Evolutionary conservation across 2,329 filamentous ascomycete genomes (phyloP).

Genomic region (Xylaria sp.): DNA sequence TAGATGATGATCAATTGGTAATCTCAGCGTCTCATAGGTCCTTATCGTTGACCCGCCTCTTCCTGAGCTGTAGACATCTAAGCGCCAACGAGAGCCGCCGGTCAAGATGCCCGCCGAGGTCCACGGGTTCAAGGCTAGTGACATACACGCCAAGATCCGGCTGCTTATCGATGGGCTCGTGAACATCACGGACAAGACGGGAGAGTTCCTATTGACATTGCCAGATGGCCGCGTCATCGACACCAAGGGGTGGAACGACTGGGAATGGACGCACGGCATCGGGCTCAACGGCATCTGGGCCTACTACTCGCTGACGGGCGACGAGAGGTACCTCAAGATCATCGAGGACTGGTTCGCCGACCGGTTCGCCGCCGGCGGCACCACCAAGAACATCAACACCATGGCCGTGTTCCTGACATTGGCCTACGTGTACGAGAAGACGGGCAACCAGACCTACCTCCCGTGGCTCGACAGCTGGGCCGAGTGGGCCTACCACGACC

Average conservation of each 20-base stretch:
- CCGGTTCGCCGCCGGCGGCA: constrained; percentile 70
- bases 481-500: constrained; percentile 79
- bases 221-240: constrained; percentile 77
- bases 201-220: constrained; percentile 72
- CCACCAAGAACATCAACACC: constrained; percentile 85
- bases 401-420: constrained; percentile 79
- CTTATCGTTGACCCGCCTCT: not conserved
- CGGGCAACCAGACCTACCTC: constrained; percentile 66
- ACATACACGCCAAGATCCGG: constrained; percentile 60
- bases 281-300: constrained; percentile 82
- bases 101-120: constrained; percentile 45
- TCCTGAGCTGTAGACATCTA: not conserved
- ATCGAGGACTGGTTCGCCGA: constrained; percentile 75
- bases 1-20: not conserved
- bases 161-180: constrained; percentile 73
- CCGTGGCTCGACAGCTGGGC: constrained; percentile 82
- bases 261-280: constrained; percentile 83
- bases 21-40: not conserved
- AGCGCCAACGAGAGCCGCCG: not conserved
- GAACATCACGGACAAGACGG: constrained; percentile 76
- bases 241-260: constrained; percentile 82
- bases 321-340: constrained; percentile 60
- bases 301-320: constrained; percentile 74
- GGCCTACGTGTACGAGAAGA: constrained; percentile 78
- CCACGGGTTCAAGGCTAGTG: constrained; percentile 49